Evolutionary conservation across 2,329 filamentous ascomycete species (phyloP).

Genomic region (Sphaceloma murrayae): DNA sequence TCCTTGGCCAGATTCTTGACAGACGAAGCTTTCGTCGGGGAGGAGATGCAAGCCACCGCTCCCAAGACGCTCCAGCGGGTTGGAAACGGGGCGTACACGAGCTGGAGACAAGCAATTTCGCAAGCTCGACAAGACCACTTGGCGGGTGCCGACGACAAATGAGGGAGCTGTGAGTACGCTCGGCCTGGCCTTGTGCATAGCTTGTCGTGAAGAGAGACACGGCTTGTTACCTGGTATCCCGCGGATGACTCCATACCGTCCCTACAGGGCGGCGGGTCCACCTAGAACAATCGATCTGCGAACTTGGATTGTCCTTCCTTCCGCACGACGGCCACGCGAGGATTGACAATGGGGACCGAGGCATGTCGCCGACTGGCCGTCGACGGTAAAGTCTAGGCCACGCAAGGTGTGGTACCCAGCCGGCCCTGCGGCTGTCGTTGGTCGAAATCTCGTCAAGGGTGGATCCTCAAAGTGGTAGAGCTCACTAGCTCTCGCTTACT

Average conservation of each 20-base stretch:
- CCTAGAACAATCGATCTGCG: not conserved
- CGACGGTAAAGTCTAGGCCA: slow-evolving; percentile 11
- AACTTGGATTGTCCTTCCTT: too few relatives aligned
- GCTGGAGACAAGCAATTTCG: not conserved
- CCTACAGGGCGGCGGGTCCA: too few relatives aligned
- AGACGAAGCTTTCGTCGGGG: not conserved
- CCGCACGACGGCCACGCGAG: slow-evolving; percentile 5
- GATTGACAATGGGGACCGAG: slow-evolving; percentile 2
- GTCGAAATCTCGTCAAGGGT: slow-evolving; percentile 6
- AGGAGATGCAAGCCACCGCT: too few relatives aligned
- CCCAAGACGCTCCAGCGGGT: too few relatives aligned
- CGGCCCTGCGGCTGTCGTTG: slow-evolving; percentile 3
- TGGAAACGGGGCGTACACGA: too few relatives aligned
- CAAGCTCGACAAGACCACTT: not conserved
- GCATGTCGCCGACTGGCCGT: slow-evolving; percentile 8
- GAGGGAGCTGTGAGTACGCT: not conserved
- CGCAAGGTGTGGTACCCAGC: not conserved
- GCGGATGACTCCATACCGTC: too few relatives aligned
- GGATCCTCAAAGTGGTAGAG: slow-evolving; percentile 1
- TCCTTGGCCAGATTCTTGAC: not conserved
- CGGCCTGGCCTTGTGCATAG: not conserved
- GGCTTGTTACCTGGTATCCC: too few relatives aligned
- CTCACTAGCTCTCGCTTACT: slow-evolving; percentile 4
- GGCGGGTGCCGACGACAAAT: not conserved
- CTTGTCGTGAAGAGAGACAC: too few relatives aligned